These are phyloP conservation scores for Asterophora parasitica DNA, from an alignment of 768 basidiomycete species.

Conservation along the genomic window DNA sequence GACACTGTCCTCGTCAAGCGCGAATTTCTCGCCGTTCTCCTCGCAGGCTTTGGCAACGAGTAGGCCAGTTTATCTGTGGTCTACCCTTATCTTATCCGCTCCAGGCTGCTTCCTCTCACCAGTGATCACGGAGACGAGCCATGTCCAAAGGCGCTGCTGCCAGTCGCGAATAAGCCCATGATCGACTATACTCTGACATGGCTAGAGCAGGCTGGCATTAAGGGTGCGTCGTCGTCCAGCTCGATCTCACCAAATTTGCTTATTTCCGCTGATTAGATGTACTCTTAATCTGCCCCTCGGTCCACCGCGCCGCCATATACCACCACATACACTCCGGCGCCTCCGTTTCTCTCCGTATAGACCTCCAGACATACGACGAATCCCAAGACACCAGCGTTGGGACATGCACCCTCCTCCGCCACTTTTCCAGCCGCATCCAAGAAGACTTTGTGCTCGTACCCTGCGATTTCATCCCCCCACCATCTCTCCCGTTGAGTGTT, in stretches of 20 bases:
- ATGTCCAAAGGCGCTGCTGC: conserved; percentile 83
- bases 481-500: conserved; percentile 59
- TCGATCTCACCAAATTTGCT: conserved; percentile 5
- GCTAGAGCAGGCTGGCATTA: conserved; percentile 84
- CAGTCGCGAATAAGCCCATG: conserved; percentile 84
- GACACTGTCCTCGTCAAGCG: conserved; percentile 47
- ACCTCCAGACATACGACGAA: conserved; percentile 79
- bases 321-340: conserved; percentile 79
- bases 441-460: conserved; percentile 88
- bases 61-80: conserved; percentile 22
- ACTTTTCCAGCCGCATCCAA: conserved; percentile 71
- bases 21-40: conserved; percentile 85
- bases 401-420: conserved; percentile 70
- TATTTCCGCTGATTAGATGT: conserved; percentile 52
- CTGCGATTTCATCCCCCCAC: conserved; percentile 85
- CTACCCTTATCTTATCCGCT: conserved; percentile 14
- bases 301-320: conserved; percentile 70
- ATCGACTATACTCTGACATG: conserved; percentile 80
- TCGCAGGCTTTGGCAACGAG: conserved; percentile 94
- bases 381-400: conserved; percentile 60
- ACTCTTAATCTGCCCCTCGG: conserved; percentile 76
- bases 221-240: conserved; percentile 41
- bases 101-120: conserved; percentile 70
- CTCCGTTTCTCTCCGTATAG: conserved; percentile 55
- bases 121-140: conserved; percentile 75